A percentile compares a stretch with the other conserved stretches of the same genome.
These are phyloP conservation scores for Silybum marianum DNA, from an alignment of 129 eudicot genomes.

Conservation along the genomic window DNA sequence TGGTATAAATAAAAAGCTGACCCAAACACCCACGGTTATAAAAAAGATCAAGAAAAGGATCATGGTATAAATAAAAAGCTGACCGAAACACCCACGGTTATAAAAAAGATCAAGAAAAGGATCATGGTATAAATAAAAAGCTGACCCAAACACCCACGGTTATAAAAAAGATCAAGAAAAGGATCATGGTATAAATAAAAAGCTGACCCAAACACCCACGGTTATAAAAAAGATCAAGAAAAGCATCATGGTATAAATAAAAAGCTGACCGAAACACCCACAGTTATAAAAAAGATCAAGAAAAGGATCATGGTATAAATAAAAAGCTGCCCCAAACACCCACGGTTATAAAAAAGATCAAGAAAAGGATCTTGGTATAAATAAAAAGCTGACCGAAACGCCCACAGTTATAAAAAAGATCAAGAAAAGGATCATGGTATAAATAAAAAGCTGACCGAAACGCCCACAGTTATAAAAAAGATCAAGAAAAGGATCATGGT, in stretches of 20 bases:
- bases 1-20: constrained; percentile 3
- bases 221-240: not conserved
- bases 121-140: too few relatives aligned
- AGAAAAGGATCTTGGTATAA: too few relatives aligned
- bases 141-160: not conserved
- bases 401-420: not conserved
- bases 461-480: not conserved
- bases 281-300: not conserved
- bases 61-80: constrained; percentile 6
- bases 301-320: too few relatives aligned
- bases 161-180: not conserved
- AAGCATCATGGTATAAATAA: too few relatives aligned
- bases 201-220: not conserved
- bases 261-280: not conserved
- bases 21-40: not conserved
- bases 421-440: too few relatives aligned
- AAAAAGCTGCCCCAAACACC: not conserved
- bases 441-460: not conserved
- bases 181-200: too few relatives aligned
- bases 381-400: not conserved
- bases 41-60: not conserved
- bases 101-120: not conserved
- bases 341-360: not conserved
- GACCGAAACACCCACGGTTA: not conserved
- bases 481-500: too few relatives aligned